Conservation (phyloP, 2,329 filamentous ascomycete species). For the Apiospora marii region DNA sequence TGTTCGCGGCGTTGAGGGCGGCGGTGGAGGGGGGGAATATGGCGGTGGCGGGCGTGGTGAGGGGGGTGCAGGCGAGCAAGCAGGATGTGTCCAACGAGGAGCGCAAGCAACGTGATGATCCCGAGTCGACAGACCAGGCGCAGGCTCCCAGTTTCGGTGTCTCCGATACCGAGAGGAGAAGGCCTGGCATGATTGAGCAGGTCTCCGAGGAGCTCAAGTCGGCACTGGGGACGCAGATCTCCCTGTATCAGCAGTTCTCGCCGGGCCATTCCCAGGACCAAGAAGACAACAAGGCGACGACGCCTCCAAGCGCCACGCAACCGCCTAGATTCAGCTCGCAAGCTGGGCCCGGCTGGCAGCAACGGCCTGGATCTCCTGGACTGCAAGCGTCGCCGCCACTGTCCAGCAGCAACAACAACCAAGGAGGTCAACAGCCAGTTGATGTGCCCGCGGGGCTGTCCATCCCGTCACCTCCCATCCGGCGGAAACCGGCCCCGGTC, state of each 20-base stretch:
- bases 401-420: neutral
- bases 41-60: neutral
- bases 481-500: neutral
- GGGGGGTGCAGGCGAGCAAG: neutral
- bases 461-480: neutral
- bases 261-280: neutral
- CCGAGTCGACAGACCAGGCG: no score
- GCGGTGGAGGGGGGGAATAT: neutral
- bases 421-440: rapidly evolving
- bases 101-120: neutral
- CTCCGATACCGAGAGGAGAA: neutral
- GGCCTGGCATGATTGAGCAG: neutral
- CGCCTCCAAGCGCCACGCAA: neutral
- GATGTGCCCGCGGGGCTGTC: neutral
- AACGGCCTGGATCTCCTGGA: neutral
- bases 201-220: neutral
- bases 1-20: neutral
- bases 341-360: conserved; percentile 16
- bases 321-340: neutral
- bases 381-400: neutral
- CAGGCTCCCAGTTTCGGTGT: no score
- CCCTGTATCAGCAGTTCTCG: neutral
- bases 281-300: neutral
- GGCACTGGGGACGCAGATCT: neutral
- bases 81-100: neutral